Conservation (phyloP, 2,329 filamentous ascomycete genomes). For the Grosmannia clavigera region DNA sequence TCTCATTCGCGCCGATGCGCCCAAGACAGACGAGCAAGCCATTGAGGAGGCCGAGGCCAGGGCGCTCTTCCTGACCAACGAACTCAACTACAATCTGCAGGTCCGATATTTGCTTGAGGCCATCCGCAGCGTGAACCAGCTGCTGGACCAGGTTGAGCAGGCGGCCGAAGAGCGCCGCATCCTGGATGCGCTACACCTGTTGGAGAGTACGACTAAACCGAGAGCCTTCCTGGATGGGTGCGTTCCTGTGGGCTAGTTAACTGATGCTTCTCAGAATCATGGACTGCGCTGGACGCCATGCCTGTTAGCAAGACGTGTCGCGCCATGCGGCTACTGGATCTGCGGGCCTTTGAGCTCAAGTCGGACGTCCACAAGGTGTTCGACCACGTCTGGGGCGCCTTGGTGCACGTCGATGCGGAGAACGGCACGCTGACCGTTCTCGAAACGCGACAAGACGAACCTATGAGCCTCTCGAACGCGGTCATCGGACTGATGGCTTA, state of each 20-base stretch:
- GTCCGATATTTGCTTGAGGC: constrained; percentile 36
- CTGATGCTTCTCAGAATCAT: constrained; percentile 30
- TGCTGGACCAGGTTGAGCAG: constrained; percentile 50
- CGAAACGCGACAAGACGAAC: constrained; percentile 36
- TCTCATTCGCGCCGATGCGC: constrained; percentile 59
- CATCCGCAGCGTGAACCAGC: constrained; percentile 44
- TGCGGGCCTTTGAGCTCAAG: constrained; percentile 54
- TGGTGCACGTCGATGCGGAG: constrained; percentile 51
- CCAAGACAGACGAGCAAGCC: constrained; percentile 38
- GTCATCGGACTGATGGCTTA: constrained; percentile 44
- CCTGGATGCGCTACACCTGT: constrained; percentile 41
- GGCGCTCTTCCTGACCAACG: constrained; percentile 42
- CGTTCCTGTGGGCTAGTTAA: not conserved
- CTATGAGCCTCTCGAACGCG: constrained; percentile 40
- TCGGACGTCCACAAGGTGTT: constrained; percentile 54
- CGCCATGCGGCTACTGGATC: constrained; percentile 51
- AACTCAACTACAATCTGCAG: constrained; percentile 47
- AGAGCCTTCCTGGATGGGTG: not conserved
- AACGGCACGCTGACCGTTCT: constrained; percentile 43
- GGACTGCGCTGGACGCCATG: constrained; percentile 45
- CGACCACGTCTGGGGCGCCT: constrained; percentile 55
- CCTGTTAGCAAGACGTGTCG: constrained; percentile 49
- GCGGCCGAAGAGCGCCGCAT: constrained; percentile 42
- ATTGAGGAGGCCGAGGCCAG: constrained; percentile 41
- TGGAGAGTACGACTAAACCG: constrained; percentile 35